These are phyloP conservation scores for Brachypodium distachyon DNA, from an alignment of 202 grass and related monocot species.

Conservation along the genomic window DNA sequence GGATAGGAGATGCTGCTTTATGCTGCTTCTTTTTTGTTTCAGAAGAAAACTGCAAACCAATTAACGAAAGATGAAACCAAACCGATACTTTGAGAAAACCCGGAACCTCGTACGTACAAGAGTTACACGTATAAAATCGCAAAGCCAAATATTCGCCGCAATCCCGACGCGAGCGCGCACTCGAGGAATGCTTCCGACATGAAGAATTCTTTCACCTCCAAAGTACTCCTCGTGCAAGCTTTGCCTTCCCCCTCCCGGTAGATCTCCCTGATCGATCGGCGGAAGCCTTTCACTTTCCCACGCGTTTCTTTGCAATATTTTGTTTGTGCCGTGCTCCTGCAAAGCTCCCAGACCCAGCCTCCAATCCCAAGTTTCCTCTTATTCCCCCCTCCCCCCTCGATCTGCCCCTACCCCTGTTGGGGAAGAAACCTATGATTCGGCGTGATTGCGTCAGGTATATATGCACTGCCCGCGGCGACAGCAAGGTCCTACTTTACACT, in stretches of 20 bases:
- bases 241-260: background rate
- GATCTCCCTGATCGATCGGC: slow-evolving; percentile 12
- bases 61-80: too few species aligned
- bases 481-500: slow-evolving; percentile 47
- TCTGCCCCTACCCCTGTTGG: slow-evolving; percentile 26
- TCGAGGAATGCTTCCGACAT: slow-evolving; percentile 22
- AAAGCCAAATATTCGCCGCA: slow-evolving; percentile 32
- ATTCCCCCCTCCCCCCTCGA: slow-evolving; percentile 50
- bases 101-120: slow-evolving; percentile 47
- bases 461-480: slow-evolving; percentile 25
- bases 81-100: background rate
- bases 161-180: slow-evolving; percentile 28
- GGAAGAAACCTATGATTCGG: slow-evolving; percentile 69
- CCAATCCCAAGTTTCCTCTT: slow-evolving; percentile 91
- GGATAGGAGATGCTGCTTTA: too few species aligned
- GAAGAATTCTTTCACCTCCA: slow-evolving; percentile 50
- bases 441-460: slow-evolving; percentile 25
- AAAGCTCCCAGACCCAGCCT: slow-evolving; percentile 59
- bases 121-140: background rate
- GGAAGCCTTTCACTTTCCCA: slow-evolving; percentile 34
- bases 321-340: slow-evolving; percentile 54
- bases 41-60: too few species aligned
- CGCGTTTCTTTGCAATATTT: slow-evolving; percentile 41
- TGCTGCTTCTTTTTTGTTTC: too few species aligned
- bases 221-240: slow-evolving; percentile 10